Evolutionary conservation across 257 asterid species (phyloP).

Genomic region (Solanum chilense): DNA sequence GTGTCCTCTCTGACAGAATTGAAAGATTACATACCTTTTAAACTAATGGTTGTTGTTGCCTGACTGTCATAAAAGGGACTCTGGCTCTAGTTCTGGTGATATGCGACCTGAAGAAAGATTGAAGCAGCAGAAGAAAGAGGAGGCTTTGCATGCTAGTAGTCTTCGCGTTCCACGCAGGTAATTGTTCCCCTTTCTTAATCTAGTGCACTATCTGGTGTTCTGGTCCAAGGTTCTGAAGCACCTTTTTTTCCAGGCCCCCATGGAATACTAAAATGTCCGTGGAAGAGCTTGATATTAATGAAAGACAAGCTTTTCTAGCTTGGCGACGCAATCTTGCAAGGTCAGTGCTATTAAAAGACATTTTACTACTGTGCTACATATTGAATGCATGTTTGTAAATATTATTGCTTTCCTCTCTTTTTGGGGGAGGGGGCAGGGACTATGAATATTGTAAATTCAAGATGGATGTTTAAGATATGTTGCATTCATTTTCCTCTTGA

Average conservation of each 20-base stretch:
- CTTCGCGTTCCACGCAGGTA: constrained; percentile 95
- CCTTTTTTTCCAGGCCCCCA: constrained; percentile 58
- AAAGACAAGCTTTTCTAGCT: constrained; percentile 64
- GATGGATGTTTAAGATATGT: not conserved
- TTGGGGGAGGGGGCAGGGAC: not conserved
- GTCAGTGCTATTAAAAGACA: constrained; percentile 22
- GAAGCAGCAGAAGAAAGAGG: constrained; percentile 76
- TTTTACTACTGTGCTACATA: not conserved
- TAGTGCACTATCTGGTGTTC: not conserved
- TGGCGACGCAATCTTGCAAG: constrained; percentile 97
- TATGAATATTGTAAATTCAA: not conserved
- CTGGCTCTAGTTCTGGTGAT: constrained; percentile 40
- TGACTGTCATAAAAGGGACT: constrained; percentile 41
- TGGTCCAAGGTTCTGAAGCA: not conserved
- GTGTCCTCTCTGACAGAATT: not conserved
- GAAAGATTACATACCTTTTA: not conserved
- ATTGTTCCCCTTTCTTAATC: not conserved
- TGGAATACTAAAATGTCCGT: constrained; percentile 85
- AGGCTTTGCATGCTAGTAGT: constrained; percentile 86
- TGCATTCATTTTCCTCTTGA: not conserved
- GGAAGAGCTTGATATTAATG: constrained; percentile 88
- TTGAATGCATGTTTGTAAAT: not conserved
- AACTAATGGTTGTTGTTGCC: not conserved
- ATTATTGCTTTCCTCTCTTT: not conserved
- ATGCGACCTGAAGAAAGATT: constrained; percentile 49